phyloP scores from a whole-genome alignment of 805 yeast species.

The Kuraishia piskuri region DNA sequence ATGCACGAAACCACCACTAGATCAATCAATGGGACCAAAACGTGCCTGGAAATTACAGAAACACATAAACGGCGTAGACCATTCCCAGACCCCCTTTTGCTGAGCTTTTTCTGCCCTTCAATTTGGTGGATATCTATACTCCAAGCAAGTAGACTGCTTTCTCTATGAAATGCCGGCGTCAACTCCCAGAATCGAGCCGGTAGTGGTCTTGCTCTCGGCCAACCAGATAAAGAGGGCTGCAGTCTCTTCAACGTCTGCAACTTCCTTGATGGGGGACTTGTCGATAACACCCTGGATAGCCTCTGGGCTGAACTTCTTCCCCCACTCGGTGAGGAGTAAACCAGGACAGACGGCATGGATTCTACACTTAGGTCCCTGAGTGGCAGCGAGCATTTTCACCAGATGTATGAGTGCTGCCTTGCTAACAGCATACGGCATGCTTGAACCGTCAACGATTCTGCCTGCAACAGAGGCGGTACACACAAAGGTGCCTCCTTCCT shows the following conservation, averaged over 20 bases:
- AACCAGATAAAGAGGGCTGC: conserved; percentile 17
- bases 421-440: conserved; percentile 26
- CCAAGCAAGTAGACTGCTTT: too few relatives aligned
- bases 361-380: conserved; percentile 1
- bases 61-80: too few relatives aligned
- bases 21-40: too few relatives aligned
- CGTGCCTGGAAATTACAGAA: too few relatives aligned
- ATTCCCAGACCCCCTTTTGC: too few relatives aligned
- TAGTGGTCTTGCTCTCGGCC: conserved; percentile 15
- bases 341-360: conserved; percentile 4
- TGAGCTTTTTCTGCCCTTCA: too few relatives aligned
- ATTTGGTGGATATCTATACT: too few relatives aligned
- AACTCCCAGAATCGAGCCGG: conserved; percentile 18
- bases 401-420: conserved; percentile 3
- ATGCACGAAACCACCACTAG: too few relatives aligned
- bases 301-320: conserved; percentile 14
- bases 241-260: conserved; percentile 19
- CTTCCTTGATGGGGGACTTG: conserved; percentile 12
- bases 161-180: conserved; percentile 18
- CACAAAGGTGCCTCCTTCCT: conserved; percentile 17
- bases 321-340: conserved; percentile 14
- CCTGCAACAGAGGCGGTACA: conserved; percentile 23
- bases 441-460: conserved; percentile 17
- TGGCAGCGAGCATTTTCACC: conserved; percentile 3
- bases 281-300: conserved; percentile 9